Base-by-base conservation (phyloP, 2,329 filamentous ascomycete genomes). In the Aspergillus sp. region DNA sequence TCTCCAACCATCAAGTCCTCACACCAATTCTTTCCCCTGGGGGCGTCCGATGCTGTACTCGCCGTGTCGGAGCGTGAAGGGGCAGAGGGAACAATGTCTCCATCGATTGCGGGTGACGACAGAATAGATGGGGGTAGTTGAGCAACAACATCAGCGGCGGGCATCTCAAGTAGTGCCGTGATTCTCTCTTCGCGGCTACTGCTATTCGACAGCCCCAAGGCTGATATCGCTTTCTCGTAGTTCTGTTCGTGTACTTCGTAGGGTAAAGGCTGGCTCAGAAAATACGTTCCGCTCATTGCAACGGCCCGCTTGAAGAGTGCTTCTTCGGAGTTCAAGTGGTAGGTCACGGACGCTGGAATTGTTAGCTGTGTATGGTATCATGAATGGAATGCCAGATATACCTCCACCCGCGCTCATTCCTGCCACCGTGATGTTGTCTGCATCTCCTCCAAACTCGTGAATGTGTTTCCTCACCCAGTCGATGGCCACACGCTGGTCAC, bases 361-460 rank as follows among this genome's bases (percentile, higher is more conserved):
- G 45, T 59, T 41, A 58, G 44, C 30, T 47, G 33, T 49, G 52
- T 60, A 37, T 66, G 52, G 12, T 19, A 54, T 9, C 2, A 30
- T 30, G 27, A 19, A 5, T 3, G 27, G 9, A 13, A 24, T 15
- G 6, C 22, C 5, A 20, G 4, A 33, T n/a, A 22, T 73, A 75
- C 69, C 68, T 58, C 61, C 68, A 8, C 82, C 80, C 3, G 81
- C 79, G 33, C 78, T 80, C 66, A 81, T 76, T 12, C 81, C 82
- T 65, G 77, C 79, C 15, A 75, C 59, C 39, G 71, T 73, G 46
- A 79, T 69, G 49, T 74, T 73, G 0, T 71, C 65, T 5, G 73
- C 69, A 54, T 78, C 76, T 15, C 77, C 76, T 5, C 75, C 75
- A 61, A 79, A 79, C 19, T 70, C 71, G 5, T 56, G 62, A 34